Evolutionary conservation across 192 early-diverging fungal genomes (phyloP), one percentile per base, ranked within the genome.

Genomic region (Thamnidium elegans): DNA sequence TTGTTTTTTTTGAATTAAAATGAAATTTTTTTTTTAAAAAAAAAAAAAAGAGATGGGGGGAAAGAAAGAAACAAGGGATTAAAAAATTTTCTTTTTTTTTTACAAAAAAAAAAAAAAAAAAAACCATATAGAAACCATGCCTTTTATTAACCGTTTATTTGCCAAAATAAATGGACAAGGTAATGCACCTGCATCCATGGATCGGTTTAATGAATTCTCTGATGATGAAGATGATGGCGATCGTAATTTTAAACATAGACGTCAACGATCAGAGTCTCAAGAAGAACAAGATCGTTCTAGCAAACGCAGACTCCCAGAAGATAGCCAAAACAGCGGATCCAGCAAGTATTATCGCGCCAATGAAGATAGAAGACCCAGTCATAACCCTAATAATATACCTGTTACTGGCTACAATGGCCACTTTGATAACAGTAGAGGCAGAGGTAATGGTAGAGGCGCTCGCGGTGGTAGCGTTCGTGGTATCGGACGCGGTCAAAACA

Each of bases 41-140:
- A 42, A 56, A 56, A 26, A 34, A 42, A 56, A 39, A 42, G 3
- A 26, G 26, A 26, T 26, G 26, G 26, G 26, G 1, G 26, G 26
- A 26, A 50, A 50, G 5, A 50, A 50, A 50, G n/a, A n/a, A n/a
- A n/a, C n/a, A n/a, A 50, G 4, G 20, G 14, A 50, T 10, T n/a
- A 46, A 46, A 10, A 50, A 50, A 50, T 26, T 26, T 26, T 48
- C 45, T 17, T 52, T 26, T 32, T n/a, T n/a, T n/a, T n/a, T n/a
- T n/a, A n/a, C n/a, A n/a, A n/a, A n/a, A n/a, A n/a, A n/a, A n/a
- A n/a, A n/a, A n/a, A n/a, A n/a, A n/a, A n/a, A n/a, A n/a, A n/a
- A n/a, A n/a, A n/a, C n/a, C n/a, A n/a, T n/a, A n/a, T 74, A 92
- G 88, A 89, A 78, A 91, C 91, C 7, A 56, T 68, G 20, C 66